Base-by-base conservation (phyloP, 2,329 filamentous ascomycete genomes). In the Penicillium vulpinum region DNA sequence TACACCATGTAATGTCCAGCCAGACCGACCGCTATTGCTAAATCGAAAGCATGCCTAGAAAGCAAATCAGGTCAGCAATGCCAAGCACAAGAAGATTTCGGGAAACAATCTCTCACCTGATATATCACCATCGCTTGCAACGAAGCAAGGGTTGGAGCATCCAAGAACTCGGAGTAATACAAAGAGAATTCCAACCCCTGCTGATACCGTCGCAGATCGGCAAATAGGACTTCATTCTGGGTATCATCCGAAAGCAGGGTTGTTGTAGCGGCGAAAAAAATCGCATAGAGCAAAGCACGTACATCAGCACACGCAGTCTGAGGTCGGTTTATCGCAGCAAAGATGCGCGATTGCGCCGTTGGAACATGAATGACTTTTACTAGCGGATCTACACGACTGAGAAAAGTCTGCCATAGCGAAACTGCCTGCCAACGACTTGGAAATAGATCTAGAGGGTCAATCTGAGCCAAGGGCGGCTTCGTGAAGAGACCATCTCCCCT, bases 1-100 rank as follows among this genome's bases (percentile, higher is more conserved):
- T 13, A 83, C 68, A 2, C 81, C 81, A 1, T 80, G 81, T 35
- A 83, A 60, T 0, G 79, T 82, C 79, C 81, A 83, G 29, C 63
- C 62, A 16, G 67, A 57, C n/a, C 61, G 58, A 4, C 64, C 58
- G 7, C 58, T 63, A 26, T 67, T 70, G 38, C 58, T 67, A 29
- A 62, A 60, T 3, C 56, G 60, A 7, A 63, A 56, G 36, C 63
- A 66, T 21, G 60, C 59, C 65, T 70, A 45, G 4, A 26, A 0
- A 29, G 22, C 39, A n/a, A 36, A 38, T 15, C n/a, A n/a, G 15
- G 11, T 38, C 33, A 53, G 22, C 5, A 5, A 35, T 1, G 5
- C 8, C 10, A n/a, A 3, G 1, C 15, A 36, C 8, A 15, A 0
- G 4, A 33, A 15, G 5, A 26, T 21, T 13, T n/a, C 0, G n/a